A percentile compares a stretch with the other conserved stretches of the same genome.
Conservation (phyloP, 768 basidiomycete species). For the Collybia nuda region DNA sequence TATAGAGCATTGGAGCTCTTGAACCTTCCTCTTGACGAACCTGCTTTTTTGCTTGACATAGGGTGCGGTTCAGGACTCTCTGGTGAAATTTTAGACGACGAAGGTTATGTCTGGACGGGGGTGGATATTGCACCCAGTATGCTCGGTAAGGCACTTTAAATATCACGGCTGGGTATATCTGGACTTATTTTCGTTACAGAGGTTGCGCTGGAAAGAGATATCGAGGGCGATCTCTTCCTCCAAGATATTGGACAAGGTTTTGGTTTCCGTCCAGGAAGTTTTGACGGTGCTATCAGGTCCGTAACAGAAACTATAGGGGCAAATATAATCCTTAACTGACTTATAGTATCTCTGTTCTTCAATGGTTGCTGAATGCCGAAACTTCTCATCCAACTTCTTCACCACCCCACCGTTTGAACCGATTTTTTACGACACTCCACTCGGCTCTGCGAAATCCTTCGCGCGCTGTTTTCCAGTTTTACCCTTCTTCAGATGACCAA, state of each 20-base stretch:
- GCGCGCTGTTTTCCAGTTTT: constrained; percentile 89
- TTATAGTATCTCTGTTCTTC: constrained; percentile 91
- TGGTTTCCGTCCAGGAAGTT: constrained; percentile 94
- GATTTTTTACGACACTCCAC: constrained; percentile 92
- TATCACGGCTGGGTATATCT: neutral
- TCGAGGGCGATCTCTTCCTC: constrained; percentile 93
- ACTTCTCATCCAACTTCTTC: constrained; percentile 88
- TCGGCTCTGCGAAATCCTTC: constrained; percentile 84
- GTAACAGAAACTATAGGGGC: constrained; percentile 6
- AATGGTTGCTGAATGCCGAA: constrained; percentile 98
- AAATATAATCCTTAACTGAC: neutral
- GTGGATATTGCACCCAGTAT: constrained; percentile 96
- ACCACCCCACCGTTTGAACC: constrained; percentile 79
- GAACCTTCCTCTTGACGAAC: constrained; percentile 74
- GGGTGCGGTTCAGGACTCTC: constrained; percentile 97
- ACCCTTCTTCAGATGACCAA: constrained; percentile 96
- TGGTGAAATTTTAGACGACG: constrained; percentile 94
- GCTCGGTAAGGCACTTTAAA: constrained; percentile 65
- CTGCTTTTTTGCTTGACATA: constrained; percentile 89
- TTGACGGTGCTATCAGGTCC: constrained; percentile 96
- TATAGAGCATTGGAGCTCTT: constrained; percentile 92
- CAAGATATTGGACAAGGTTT: constrained; percentile 99
- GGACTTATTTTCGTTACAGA: constrained; percentile 44
- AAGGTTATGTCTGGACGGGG: constrained; percentile 91
- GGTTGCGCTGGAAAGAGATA: constrained; percentile 92